Evolutionary conservation across 2,329 filamentous ascomycete species (phyloP), one percentile per base, ranked within the genome.

Genomic region (Talaromyces verruculosus): DNA sequence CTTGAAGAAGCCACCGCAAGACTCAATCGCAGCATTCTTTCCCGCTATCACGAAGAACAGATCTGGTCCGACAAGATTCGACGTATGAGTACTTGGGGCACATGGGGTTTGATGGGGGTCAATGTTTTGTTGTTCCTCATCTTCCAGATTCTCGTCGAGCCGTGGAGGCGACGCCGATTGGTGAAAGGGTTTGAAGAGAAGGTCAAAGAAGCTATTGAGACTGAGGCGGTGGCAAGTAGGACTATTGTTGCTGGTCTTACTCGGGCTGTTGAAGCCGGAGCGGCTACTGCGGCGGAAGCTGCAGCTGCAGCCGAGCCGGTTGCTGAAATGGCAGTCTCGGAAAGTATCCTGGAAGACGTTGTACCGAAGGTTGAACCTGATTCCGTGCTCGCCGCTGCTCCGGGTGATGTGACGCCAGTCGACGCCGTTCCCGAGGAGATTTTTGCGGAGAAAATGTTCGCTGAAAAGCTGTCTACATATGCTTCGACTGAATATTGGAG

Each of bases 1-100:
- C 88, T 96, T 67, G 91, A 97, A 79, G 89, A 91, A 68, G 86
- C 93, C 0, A 87, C 89, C 64, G 87, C 88, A 62, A 86, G 89
- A 72, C 82, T 99, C 63, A 94, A 91, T 75, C 88, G 90, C 68
- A 88, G 89, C 61, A 97, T 98, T 72, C 83, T 97, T 61, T 91
- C 91, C 68, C 88, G 96, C 67, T 99, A 99, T 79, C 95, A 99
- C 78, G 95, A 99, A 80, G 95, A 99, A 82, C 95, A 99, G 81
- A 96, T 99, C 65, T 99, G 95, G 95, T 96, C 92, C 75, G 95
- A 99, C 77, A 94, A 96, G 72, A 99, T 99, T 75, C 86, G 95
- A 41, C 85, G 95, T 70, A 97, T 97, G 84, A 95, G 91, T 76
- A 99, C 95, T 0, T 99, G 95, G 95, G 94, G 96, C 41, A 99